Base-by-base conservation (phyloP, 129 eudicot genomes). In the Flaveria bidentis region DNA sequence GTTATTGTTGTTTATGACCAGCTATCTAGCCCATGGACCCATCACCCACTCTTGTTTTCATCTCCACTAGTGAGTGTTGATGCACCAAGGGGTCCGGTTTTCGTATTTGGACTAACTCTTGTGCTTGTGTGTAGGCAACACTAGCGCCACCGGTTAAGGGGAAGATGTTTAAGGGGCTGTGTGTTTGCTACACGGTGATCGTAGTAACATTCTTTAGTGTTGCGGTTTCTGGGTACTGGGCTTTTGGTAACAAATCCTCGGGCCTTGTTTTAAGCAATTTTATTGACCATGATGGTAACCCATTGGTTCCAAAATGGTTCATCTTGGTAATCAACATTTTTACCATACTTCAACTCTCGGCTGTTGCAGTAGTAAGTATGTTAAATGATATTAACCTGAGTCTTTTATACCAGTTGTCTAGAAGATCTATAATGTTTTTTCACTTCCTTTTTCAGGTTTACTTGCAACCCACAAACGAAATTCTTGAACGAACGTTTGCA, bases 121-220 rank as follows among this genome's bases (percentile, higher is more conserved):
- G 1, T 36, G 5, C 36, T 15, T 22, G 20, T 41, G 47, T 87
- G 55, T 41, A 93, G 98, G 98, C 98, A 41, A 94, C 98, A 45
- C 51, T 93, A 63, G 98, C 97, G 14, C 93, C 98, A 23, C 98
- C 98, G 9, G 96, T 94, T 67, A 87, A 84, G 80, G 98, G 98
- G 51, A 93, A 93, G 85, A 93, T 93, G 98, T 93, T 93, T 77
- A 93, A 91, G 76, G 98, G 97, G 53, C 76, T 94, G 11, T 84
- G 88, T 30, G 73, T 94, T 67, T 94, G 98, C 83, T 94, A 94
- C 69, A 66, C 91, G 5, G 87, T 87, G 23, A 80, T 91, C 26
- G 77, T 50, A 3, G 64, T 66, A 1, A 91, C 98, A 4, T 94
- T 88, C 67, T 88, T 94, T 74, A 87, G 91, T 42, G 98, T 94